Evolutionary conservation across 768 basidiomycete species (phyloP), one percentile per base, ranked within the genome.

Genomic region (Melanogaster broomeanus): DNA sequence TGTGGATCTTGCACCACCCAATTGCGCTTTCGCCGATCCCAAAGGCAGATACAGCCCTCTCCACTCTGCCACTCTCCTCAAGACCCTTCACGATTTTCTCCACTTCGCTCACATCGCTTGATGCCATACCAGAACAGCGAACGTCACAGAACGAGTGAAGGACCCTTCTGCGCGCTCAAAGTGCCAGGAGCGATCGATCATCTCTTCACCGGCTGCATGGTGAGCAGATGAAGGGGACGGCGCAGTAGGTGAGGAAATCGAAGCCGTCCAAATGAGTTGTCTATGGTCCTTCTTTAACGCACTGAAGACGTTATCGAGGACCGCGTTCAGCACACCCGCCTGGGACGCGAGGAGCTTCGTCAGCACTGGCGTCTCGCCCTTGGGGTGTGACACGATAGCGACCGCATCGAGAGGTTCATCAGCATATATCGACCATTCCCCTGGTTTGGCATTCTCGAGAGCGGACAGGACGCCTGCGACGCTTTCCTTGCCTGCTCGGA

Each of bases 61-160:
- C 87, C 60, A 99, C 91, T 50, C 97, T 77, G 21, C 87, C 87
- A 57, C n/a, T 90, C 45, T 77, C 74, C 62, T 93, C 90, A 46
- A 88, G 86, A n/a, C n/a, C 75, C 64, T 82, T 84, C 60, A 99
- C 87, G 53, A 87, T 80, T 61, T 72, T 78, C 79, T 99, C 94
- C 25, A 99, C 92, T 71, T 98, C 95, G 48, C 82, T 81, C 24
- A 96, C 84, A 61, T 95, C 91, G 56, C 88, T n/a, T 86, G 24
- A 98, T 79, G 39, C 97, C 97, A 66, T 96, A 98, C 96, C 97
- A 99, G 81, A 97, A 98, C 64, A 99, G 72, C 63, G 87, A 94
- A 72, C 85, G 85, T 18, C 96, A n/a, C 95, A 16, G 91, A 91
- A 34, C 97, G 80, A 16, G 94, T 96, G 76, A 99, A 99, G 71